Percentiles rank a stretch among this genome's conserved stretches.
phyloP scores from a whole-genome alignment of 2,329 filamentous ascomycete genomes.

The Epichloe sylvatica region DNA sequence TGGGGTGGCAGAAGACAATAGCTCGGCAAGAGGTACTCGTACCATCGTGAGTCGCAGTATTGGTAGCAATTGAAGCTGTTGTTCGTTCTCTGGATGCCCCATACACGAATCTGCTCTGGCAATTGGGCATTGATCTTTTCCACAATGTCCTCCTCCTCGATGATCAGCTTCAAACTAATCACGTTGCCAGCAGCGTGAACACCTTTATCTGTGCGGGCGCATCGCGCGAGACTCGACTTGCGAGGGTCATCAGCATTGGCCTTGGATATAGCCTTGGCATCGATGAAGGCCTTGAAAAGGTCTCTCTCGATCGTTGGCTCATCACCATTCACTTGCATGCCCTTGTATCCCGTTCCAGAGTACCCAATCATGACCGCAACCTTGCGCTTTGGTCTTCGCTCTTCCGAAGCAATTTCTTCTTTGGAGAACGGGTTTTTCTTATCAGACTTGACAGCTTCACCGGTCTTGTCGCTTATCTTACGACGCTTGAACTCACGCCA shows the following conservation, averaged over 20 bases:
- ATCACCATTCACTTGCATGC: conserved; percentile 76
- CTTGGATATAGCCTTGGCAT: conserved; percentile 86
- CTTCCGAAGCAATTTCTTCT: conserved; percentile 79
- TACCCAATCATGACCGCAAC: conserved; percentile 93
- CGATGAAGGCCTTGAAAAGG: conserved; percentile 81
- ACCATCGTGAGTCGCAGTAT: conserved; percentile 86
- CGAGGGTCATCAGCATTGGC: conserved; percentile 93
- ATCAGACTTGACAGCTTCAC: conserved; percentile 18
- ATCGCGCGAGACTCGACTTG: conserved; percentile 87
- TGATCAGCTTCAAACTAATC: conserved; percentile 87
- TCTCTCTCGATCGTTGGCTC: conserved; percentile 95
- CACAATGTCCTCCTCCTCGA: conserved; percentile 78
- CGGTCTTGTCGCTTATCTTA: conserved; percentile 22
- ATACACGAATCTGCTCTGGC: conserved; percentile 80
- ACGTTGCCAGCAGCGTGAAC: conserved; percentile 94
- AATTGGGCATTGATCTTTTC: conserved; percentile 81
- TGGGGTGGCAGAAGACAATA: conserved; percentile 89
- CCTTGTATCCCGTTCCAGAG: conserved; percentile 89
- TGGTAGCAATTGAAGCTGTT: conserved; percentile 92
- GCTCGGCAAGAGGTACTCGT: conserved; percentile 92
- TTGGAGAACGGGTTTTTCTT: conserved; percentile 40
- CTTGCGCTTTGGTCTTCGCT: conserved; percentile 84
- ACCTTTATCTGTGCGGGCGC: conserved; percentile 92
- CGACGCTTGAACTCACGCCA: conserved; percentile 29
- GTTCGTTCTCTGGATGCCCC: conserved; percentile 82